Base-by-base conservation (phyloP, 2,329 filamentous ascomycete genomes). In the Chalara sp. region DNA sequence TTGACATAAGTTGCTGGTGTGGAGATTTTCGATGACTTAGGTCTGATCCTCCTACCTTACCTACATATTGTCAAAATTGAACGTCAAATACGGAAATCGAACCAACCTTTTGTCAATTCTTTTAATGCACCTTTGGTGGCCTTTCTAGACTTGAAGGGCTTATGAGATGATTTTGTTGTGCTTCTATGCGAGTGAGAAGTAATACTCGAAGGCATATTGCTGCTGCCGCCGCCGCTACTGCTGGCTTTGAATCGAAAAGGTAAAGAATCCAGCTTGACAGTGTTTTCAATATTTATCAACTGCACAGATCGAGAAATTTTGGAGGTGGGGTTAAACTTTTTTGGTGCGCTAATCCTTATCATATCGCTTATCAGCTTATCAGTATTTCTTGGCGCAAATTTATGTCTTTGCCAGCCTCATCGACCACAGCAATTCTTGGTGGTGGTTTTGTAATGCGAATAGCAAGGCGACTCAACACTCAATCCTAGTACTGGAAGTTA, bases 1-100 rank as follows among this genome's bases (percentile, higher is more conserved):
- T 99, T 53, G 90, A 95, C 88, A 96, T 92, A 72, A 96, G 82
- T 72, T 96, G 89, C 68, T 99, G 93, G 68, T 96, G 89, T 50
- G 89, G 89, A 12, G 92, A 96, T 70, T 89, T 95, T 64, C 92
- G 83, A 61, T 76, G 76, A 62, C 78, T 81, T 65, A 95, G 87
- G 63, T 81, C 73, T 50, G 76, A n/a, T 37, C n/a, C n/a, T 37
- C 35, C 84, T 46, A 92, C 79, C 69, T 93, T 93, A 66, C 91
- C 89, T 93, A 55, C 37, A 52, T 35, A 44, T 28, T 52, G 42
- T 60, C 48, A 55, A 31, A 10, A 53, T 49, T 31, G 49, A 44
- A 46, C 31, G 48, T 51, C 21, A 46, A 28, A 5, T 46, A 31
- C n/a, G 44, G 40, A 53, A 46, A 90, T 47, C 28, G 4, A 48